Conservation (phyloP, 2,329 filamentous ascomycete genomes). For the Colletotrichum horii region DNA sequence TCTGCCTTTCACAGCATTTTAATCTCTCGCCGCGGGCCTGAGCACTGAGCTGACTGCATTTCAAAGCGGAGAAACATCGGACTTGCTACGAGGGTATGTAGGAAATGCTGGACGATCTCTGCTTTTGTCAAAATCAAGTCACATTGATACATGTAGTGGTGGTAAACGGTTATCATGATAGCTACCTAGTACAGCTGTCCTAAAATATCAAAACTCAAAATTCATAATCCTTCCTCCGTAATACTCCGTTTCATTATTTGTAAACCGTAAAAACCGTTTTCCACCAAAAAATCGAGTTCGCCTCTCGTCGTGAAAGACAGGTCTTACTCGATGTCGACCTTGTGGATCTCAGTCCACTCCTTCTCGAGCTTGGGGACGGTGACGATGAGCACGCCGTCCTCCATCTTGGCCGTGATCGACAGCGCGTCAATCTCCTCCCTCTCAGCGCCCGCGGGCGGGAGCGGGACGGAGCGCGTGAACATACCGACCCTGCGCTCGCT, state of each 20-base stretch:
- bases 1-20: too few relatives aligned
- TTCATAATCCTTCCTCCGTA: background rate
- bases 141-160: rapidly evolving
- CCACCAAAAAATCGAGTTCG: background rate
- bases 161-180: background rate
- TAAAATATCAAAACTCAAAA: background rate
- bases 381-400: conserved; percentile 79
- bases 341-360: conserved; percentile 68
- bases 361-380: conserved; percentile 76
- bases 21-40: too few relatives aligned
- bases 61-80: too few relatives aligned
- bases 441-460: conserved; percentile 47
- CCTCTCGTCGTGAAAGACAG: background rate
- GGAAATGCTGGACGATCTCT: too few relatives aligned
- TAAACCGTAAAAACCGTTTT: background rate
- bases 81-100: too few relatives aligned
- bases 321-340: conserved; percentile 61
- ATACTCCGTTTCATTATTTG: background rate
- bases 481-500: conserved; percentile 75
- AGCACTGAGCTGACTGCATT: too few relatives aligned
- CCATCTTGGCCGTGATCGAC: conserved; percentile 75
- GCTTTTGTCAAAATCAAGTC: too few relatives aligned
- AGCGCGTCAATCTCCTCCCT: conserved; percentile 70
- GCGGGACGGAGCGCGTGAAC: conserved; percentile 73
- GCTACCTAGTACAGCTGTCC: background rate